Percentiles rank a stretch among this genome's conserved stretches.
phyloP scores from a whole-genome alignment of 257 asterid species.

The Rubia yunnanensis region DNA sequence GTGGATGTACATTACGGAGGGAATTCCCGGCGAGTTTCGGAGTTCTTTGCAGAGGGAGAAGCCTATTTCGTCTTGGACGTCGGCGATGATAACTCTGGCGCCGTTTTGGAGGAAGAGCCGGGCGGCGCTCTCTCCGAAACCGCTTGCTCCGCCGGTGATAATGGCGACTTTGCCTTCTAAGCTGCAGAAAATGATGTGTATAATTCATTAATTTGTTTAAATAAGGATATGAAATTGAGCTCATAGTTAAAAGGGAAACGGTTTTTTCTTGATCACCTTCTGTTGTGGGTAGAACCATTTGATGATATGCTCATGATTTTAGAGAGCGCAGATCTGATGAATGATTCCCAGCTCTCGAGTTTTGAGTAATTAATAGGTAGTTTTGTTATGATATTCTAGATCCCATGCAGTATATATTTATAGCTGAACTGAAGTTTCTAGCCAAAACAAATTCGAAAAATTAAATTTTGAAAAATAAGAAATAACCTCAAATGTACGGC shows the following conservation, averaged over 20 bases:
- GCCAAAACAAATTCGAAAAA: no score
- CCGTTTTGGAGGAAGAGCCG: constrained; percentile 52
- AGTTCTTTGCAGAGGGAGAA: constrained; percentile 30
- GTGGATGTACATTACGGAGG: constrained; percentile 38
- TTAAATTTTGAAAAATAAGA: no score
- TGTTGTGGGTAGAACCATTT: constrained; percentile 8
- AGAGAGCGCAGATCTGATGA: background rate
- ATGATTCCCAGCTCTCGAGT: background rate
- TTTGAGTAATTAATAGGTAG: background rate
- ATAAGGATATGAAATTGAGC: background rate
- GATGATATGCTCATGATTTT: background rate
- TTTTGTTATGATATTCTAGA: no score
- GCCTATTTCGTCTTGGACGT: constrained; percentile 61
- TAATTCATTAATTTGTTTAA: background rate
- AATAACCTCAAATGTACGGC: no score
- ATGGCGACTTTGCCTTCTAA: constrained; percentile 72
- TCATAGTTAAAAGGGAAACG: background rate
- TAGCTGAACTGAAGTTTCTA: background rate
- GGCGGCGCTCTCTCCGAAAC: constrained; percentile 70
- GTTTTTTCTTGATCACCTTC: constrained; percentile 11
- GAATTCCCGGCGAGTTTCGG: constrained; percentile 13
- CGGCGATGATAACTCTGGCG: constrained; percentile 67
- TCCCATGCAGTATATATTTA: background rate
- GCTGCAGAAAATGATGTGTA: constrained; percentile 17
- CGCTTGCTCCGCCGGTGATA: constrained; percentile 85